Evolutionary conservation across 2,329 filamentous ascomycete genomes (phyloP).

Genomic region (Fusarium bactridioides): DNA sequence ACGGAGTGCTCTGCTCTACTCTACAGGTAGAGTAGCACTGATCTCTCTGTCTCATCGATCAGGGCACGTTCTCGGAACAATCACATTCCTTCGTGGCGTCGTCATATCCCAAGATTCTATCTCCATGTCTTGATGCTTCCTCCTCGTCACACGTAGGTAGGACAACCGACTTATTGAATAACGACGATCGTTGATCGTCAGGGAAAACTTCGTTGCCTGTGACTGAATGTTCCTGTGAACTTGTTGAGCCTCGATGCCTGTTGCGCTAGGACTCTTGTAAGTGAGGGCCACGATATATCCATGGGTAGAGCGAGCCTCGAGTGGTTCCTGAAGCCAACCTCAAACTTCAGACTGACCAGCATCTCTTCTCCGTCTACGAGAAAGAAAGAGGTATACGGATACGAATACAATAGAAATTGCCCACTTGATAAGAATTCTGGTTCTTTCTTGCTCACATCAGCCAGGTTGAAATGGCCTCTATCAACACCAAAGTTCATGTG

Average conservation of each 20-base stretch:
- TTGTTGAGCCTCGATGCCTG: background rate
- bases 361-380: conserved; percentile 9
- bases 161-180: conserved; percentile 18
- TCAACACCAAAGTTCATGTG: conserved; percentile 1
- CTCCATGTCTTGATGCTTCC: conserved; percentile 1
- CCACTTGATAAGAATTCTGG: background rate
- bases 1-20: background rate
- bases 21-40: conserved; percentile 7
- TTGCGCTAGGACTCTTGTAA: conserved; percentile 3
- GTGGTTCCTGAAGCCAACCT: conserved; percentile 18
- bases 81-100: conserved; percentile 38
- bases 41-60: conserved; percentile 32
- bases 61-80: conserved; percentile 32
- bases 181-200: conserved; percentile 24
- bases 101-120: conserved; percentile 11
- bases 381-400: background rate
- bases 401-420: background rate
- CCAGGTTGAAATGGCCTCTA: background rate
- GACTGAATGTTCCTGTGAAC: conserved; percentile 9
- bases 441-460: background rate
- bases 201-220: conserved; percentile 25
- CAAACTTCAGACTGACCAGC: conserved; percentile 10
- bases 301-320: background rate
- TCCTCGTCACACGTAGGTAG: conserved; percentile 15
- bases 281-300: conserved; percentile 7